phyloP scores from a whole-genome alignment of 2,329 filamentous ascomycete genomes.

The Colletotrichum paranaense region DNA sequence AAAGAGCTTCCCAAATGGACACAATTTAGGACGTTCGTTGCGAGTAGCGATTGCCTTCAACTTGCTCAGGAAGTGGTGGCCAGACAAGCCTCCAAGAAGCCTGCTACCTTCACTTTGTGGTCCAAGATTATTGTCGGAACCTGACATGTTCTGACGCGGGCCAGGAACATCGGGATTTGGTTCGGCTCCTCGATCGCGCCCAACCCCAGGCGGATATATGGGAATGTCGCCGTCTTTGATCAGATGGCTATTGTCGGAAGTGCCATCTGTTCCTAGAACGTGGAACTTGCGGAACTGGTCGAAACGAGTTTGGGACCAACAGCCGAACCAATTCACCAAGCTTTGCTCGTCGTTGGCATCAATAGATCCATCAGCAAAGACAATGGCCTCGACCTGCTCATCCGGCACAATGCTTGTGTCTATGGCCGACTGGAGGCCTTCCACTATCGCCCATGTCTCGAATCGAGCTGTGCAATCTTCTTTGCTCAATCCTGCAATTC shows the following conservation, averaged over 20 bases:
- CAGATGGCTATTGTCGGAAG: conserved; percentile 15
- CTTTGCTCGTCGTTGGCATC: conserved; percentile 71
- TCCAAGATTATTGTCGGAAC: neutral
- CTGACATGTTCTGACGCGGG: neutral
- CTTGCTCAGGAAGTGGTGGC: conserved; percentile 42
- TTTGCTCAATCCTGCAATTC: conserved; percentile 1
- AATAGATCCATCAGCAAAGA: conserved; percentile 60
- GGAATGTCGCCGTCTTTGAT: conserved; percentile 25
- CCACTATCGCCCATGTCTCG: conserved; percentile 31
- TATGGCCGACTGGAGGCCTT: conserved; percentile 23
- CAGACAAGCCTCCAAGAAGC: neutral
- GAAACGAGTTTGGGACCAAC: conserved; percentile 63
- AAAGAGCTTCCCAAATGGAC: conserved; percentile 46
- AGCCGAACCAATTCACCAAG: conserved; percentile 72
- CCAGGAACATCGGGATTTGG: neutral
- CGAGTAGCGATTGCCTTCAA: conserved; percentile 20
- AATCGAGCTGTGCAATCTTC: conserved; percentile 31
- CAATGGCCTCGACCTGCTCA: conserved; percentile 51
- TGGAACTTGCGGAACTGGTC: conserved; percentile 65
- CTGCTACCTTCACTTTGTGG: neutral
- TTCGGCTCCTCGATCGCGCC: conserved; percentile 30
- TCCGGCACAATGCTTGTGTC: conserved; percentile 45
- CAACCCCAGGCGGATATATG: conserved; percentile 13
- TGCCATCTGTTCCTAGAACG: conserved; percentile 61
- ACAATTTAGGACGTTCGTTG: neutral